A percentile compares a stretch with the other conserved stretches of the same genome.
phyloP scores from a whole-genome alignment of 306 rosid genomes.

The Castanopsis chinensis region DNA sequence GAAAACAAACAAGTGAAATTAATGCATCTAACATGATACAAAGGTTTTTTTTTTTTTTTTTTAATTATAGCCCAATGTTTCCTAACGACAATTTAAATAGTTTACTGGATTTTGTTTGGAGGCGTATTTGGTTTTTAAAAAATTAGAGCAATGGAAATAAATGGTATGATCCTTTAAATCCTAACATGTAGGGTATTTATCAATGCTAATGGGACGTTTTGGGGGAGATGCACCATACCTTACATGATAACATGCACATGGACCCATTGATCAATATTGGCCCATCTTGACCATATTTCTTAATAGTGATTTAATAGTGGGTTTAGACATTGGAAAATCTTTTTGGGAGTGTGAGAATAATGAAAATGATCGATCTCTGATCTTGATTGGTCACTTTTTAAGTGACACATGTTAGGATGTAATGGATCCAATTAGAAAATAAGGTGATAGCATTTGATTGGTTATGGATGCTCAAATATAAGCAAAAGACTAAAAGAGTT shows the following conservation, averaged over 20 bases:
- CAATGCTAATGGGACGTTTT: conserved; percentile 16
- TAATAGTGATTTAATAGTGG: neutral
- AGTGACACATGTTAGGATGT: conserved; percentile 16
- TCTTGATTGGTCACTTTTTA: neutral
- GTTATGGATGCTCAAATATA: conserved; percentile 31
- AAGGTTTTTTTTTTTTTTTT: neutral
- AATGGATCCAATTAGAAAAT: neutral
- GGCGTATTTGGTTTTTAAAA: conserved; percentile 25
- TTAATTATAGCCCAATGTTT: conserved; percentile 11
- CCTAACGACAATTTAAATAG: conserved; percentile 1
- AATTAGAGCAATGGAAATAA: conserved; percentile 39
- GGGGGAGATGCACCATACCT: conserved; percentile 54
- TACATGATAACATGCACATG: conserved; percentile 36
- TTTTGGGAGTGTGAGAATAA: neutral
- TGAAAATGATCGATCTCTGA: conserved; percentile 23
- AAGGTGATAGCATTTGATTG: conserved; percentile 25
- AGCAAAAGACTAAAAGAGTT: neutral
- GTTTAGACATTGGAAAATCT: neutral
- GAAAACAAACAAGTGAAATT: conserved; percentile 28
- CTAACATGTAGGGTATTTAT: conserved; percentile 37
- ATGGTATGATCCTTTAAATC: conserved; percentile 50
- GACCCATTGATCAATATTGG: conserved; percentile 31
- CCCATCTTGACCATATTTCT: conserved; percentile 13
- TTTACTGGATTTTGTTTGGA: conserved; percentile 28
- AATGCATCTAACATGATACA: conserved; percentile 19